Percentiles rank a stretch among this genome's conserved stretches.
Conservation (phyloP, 495 filamentous ascomycete species). For the Parachaetomium inaequale region DNA sequence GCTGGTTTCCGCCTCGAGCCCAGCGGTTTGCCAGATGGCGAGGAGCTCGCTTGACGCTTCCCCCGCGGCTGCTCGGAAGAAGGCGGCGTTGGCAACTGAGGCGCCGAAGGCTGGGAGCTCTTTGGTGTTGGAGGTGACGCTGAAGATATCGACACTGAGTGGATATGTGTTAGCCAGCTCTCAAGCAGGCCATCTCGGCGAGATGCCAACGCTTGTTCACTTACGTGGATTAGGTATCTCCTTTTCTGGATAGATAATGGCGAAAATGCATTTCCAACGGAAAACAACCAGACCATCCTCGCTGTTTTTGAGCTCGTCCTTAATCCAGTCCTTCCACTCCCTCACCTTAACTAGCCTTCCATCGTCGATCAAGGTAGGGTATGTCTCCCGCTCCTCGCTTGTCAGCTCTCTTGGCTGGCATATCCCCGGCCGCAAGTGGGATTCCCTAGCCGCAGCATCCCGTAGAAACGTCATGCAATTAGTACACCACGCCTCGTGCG, state of each 20-base stretch:
- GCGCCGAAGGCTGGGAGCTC: background rate
- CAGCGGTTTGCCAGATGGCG: background rate
- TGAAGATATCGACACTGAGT: background rate
- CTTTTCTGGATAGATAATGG: background rate
- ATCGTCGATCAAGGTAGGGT: background rate
- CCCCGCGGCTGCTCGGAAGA: background rate
- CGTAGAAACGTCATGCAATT: background rate
- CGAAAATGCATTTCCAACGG: background rate
- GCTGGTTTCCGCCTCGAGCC: background rate
- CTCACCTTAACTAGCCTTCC: background rate
- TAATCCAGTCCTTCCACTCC: too few relatives aligned
- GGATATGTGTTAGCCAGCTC: background rate
- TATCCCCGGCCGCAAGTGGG: too few relatives aligned
- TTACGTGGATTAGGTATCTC: background rate
- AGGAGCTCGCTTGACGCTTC: background rate
- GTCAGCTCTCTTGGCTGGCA: background rate
- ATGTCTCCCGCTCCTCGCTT: background rate
- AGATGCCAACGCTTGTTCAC: background rate
- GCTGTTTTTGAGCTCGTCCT: too few relatives aligned
- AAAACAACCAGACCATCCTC: background rate
- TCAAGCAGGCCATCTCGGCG: background rate
- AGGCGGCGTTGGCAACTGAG: background rate
- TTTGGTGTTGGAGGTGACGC: background rate
- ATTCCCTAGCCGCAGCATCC: background rate
- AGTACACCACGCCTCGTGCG: background rate